Conservation (phyloP, 345 rosid genomes). For the Boechera stricta region DNA sequence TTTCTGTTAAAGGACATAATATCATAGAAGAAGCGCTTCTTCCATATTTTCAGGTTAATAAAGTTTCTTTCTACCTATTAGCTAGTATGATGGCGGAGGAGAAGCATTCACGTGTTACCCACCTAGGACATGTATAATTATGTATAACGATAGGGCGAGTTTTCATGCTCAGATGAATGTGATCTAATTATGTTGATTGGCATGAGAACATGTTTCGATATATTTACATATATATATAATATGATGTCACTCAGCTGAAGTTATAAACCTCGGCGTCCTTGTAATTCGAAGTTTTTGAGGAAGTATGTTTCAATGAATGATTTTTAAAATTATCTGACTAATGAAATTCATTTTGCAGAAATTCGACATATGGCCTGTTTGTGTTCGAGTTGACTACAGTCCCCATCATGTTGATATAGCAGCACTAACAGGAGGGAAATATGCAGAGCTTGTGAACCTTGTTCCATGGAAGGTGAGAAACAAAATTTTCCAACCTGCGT, state of each 20-base stretch:
- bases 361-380: slow-evolving; percentile 82
- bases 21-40: slow-evolving; percentile 87
- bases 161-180: slow-evolving; percentile 24
- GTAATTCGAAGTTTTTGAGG: slow-evolving; percentile 9
- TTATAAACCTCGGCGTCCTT: slow-evolving; percentile 15
- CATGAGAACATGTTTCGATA: neutral
- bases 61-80: slow-evolving; percentile 17
- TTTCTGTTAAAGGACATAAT: slow-evolving; percentile 47
- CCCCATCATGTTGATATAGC: slow-evolving; percentile 86
- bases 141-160: slow-evolving; percentile 6
- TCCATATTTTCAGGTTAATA: slow-evolving; percentile 92
- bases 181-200: slow-evolving; percentile 22
- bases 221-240: neutral
- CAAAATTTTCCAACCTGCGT: neutral
- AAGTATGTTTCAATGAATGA: slow-evolving; percentile 18
- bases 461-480: slow-evolving; percentile 91
- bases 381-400: slow-evolving; percentile 86
- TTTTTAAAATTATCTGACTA: slow-evolving; percentile 43
- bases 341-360: slow-evolving; percentile 59
- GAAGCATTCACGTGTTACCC: slow-evolving; percentile 25
- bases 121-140: slow-evolving; percentile 6
- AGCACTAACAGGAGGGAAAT: slow-evolving; percentile 89
- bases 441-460: slow-evolving; percentile 90
- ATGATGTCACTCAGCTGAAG: slow-evolving; percentile 18
- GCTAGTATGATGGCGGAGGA: slow-evolving; percentile 18